Base-by-base conservation (phyloP, 1,139 yeast genomes). In the Pichia sp. region DNA sequence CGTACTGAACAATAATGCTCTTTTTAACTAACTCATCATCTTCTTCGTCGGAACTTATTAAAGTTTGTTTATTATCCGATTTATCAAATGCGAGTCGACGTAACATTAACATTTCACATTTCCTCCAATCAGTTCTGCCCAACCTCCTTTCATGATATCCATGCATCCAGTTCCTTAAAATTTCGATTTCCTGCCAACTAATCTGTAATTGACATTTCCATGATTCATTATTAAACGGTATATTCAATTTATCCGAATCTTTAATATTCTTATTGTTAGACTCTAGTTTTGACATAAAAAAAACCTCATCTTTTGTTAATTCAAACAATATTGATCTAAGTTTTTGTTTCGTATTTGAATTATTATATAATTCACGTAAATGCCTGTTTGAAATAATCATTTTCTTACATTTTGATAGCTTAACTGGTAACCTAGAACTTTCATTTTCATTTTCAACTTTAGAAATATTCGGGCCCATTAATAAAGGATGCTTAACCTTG, bases 351-450 rank as follows among this genome's bases (percentile, higher is more conserved):
- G 57, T 37, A 3, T 16, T 23, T 10, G 23, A 12, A 36, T 58
- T 58, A 24, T 45, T 49, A 23, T 57, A 53, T 16, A 61, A 38
- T 7, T 48, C 43, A 27, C 49, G 41, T 29, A 61, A 42, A 47
- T 61, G 63, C n/a, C 53, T 43, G 35, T 60, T 57, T 1, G 63
- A 58, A 4, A 61, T 43, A 6, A 54, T 52, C 16, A 61, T 53
- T 22, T 58, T 53, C 45, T 48, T 56, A 23, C 40, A 42, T 41
- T 48, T 48, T 4, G 32, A 33, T 16, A 48, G 36, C n/a, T 45
- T 41, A 6, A 44, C 37, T 11, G 26, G 39, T 16, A 20, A 25
- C 7, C 37, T 3, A 22, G 6, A 9, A 29, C 16, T 37, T 31
- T 43, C 43, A 24, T 31, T 29, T 35, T 29, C 10, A 16, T 16